A percentile compares a stretch with the other conserved stretches of the same genome.
These are phyloP conservation scores for Microdochium nivale DNA, from an alignment of 2,329 filamentous ascomycete species.

Conservation along the genomic window DNA sequence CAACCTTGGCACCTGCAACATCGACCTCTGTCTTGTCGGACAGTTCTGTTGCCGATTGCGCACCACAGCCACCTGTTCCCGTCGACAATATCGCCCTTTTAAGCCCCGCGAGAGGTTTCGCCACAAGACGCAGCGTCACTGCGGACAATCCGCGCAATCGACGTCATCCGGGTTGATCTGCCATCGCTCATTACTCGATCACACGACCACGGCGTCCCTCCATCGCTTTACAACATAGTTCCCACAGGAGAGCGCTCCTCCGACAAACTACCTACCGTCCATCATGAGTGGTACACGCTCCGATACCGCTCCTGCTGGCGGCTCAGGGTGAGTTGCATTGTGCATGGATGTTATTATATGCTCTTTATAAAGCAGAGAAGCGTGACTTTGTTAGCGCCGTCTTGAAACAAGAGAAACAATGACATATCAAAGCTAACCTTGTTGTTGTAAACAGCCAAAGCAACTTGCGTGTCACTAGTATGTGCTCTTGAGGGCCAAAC, in stretches of 20 bases:
- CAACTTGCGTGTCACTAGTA: conserved; percentile 92
- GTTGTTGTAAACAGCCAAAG: conserved; percentile 50
- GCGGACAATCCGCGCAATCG: neutral
- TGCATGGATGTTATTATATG: no score
- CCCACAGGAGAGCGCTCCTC: neutral
- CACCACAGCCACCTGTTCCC: no score
- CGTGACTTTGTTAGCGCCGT: no score
- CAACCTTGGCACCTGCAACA: no score
- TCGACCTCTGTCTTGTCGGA: no score
- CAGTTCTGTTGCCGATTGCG: no score
- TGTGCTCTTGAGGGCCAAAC: conserved; percentile 18
- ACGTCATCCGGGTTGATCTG: neutral
- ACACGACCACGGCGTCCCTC: neutral
- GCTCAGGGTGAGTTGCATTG: neutral
- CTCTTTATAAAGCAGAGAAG: no score
- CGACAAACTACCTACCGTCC: neutral
- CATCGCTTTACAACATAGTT: neutral
- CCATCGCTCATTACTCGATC: neutral
- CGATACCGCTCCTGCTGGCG: conserved; percentile 43
- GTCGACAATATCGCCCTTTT: neutral
- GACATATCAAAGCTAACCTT: conserved; percentile 17
- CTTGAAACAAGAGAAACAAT: no score
- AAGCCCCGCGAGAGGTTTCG: neutral
- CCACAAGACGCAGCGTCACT: neutral
- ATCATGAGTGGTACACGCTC: conserved; percentile 35